Evolutionary conservation across 1,284 basidiomycete genomes (phyloP).

Genomic region (Laetiporus sulphureus): DNA sequence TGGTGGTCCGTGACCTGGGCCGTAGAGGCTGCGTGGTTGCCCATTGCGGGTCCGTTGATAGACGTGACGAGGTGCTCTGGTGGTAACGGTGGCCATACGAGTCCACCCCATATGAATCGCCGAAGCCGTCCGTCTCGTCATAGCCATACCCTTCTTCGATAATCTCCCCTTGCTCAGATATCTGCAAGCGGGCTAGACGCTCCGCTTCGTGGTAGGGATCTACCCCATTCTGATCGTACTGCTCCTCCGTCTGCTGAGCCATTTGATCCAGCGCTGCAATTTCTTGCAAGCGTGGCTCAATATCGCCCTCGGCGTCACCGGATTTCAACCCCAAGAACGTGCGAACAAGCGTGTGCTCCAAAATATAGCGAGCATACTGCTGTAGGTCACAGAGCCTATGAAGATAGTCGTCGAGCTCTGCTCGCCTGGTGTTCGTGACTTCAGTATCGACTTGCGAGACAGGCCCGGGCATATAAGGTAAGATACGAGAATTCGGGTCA

Average conservation of each 20-base stretch:
- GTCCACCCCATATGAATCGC: conserved; percentile 16
- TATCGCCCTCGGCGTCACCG: conserved; percentile 76
- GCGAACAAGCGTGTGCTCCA: conserved; percentile 78
- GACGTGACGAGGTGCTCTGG: background rate
- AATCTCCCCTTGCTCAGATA: no score
- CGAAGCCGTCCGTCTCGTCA: conserved; percentile 24
- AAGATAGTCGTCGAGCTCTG: conserved; percentile 88
- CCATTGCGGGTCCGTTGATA: background rate
- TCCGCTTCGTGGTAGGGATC: conserved; percentile 20
- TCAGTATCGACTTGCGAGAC: conserved; percentile 80
- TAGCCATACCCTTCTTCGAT: conserved; percentile 14
- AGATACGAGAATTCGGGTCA: conserved; percentile 58
- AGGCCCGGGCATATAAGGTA: conserved; percentile 97
- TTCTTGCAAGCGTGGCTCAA: conserved; percentile 50
- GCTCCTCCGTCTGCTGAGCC: conserved; percentile 28
- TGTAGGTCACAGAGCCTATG: conserved; percentile 69
- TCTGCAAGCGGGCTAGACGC: conserved; percentile 17
- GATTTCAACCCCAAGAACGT: conserved; percentile 84
- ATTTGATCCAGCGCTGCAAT: conserved; percentile 43
- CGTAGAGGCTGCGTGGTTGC: conserved; percentile 8
- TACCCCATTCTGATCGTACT: conserved; percentile 21
- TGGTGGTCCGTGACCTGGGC: conserved; percentile 9
- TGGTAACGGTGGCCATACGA: conserved; percentile 10
- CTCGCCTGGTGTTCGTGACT: conserved; percentile 76
- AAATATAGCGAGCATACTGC: conserved; percentile 67